Evolutionary conservation across 2,329 filamentous ascomycete species (phyloP), one percentile per base, ranked within the genome.

Genomic region (Thermochaetoides dissita): DNA sequence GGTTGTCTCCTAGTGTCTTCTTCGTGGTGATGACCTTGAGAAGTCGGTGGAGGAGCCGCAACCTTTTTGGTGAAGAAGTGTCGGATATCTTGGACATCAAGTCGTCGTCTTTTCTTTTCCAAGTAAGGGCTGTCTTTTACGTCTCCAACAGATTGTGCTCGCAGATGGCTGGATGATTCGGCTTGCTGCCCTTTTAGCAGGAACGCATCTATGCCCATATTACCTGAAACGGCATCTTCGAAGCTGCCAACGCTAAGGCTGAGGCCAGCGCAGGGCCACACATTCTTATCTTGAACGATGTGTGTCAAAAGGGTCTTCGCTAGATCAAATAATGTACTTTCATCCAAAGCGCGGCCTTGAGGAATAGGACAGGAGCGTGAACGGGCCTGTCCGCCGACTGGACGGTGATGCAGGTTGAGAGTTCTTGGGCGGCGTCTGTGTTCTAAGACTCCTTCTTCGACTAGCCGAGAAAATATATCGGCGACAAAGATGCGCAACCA

Each of bases 401-500:
- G 78, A 28, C 85, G 75, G 57, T 93, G 81, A 57, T 95, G 84
- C 45, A 96, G 61, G 47, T 84, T 87, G 48, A 95, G 81, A 1
- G 82, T 88, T 55, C 79, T 87, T 3, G 91, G 91, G 40, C 88
- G 73, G 34, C 89, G 76, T 59, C 80, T 89, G 57, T 94, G 83
- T 59, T 94, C 87, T 43, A 89, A 63, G 3, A 93, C 81, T 12
- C 86, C 87, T 61, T 96, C 89, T 57, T 96, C 88, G 0, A 94
- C 79, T 37, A 96, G 70, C 35, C 91, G 77, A 41, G 84, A 81
- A 61, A 83, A 91, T 40, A 98, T 94, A 58, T 98, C 91, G 1
- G 86, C 84, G 5, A 75, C 79, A 58, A 96, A 96, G 42, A 98
- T 95, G 8, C 81, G 73, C 34, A 98, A 67, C 91, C 91, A 98